These are phyloP conservation scores for Leccinum fibrillosum DNA, from an alignment of 768 basidiomycete genomes.

Conservation along the genomic window DNA sequence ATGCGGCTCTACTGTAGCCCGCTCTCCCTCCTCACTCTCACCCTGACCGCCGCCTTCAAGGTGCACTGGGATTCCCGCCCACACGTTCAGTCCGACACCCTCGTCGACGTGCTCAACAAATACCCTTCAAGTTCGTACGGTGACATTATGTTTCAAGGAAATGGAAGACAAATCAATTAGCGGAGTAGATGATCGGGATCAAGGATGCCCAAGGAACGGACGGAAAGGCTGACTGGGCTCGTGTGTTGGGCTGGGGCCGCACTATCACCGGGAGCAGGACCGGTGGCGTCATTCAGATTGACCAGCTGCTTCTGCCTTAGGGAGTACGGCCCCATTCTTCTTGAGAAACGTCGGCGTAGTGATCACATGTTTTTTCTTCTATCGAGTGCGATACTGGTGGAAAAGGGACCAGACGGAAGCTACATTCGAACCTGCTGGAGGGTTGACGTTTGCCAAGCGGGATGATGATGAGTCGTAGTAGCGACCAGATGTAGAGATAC, in stretches of 20 bases:
- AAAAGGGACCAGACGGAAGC: constrained; percentile 73
- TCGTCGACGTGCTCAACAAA: too few species aligned
- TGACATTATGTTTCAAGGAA: constrained; percentile 72
- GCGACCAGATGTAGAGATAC: too few species aligned
- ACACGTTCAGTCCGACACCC: too few species aligned
- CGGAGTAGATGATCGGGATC: constrained; percentile 61
- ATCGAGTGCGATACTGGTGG: constrained; percentile 70
- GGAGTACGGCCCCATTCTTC: constrained; percentile 67
- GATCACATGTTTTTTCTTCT: constrained; percentile 67
- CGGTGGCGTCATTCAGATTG: constrained; percentile 89
- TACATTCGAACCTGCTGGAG: constrained; percentile 87
- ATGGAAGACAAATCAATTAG: constrained; percentile 38
- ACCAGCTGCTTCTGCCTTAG: constrained; percentile 82
- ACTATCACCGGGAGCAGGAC: constrained; percentile 68
- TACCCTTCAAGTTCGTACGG: constrained; percentile 50
- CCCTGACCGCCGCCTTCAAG: too few species aligned
- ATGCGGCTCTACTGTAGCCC: too few species aligned
- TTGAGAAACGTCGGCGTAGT: constrained; percentile 58
- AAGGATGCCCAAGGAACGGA: constrained; percentile 69
- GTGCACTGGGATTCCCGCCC: too few species aligned
- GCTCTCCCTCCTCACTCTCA: too few species aligned
- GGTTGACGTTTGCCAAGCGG: constrained; percentile 46
- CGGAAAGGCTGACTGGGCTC: constrained; percentile 60
- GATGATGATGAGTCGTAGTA: constrained; percentile 22
- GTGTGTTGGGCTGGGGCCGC: constrained; percentile 70